Percentiles rank a stretch among this genome's conserved stretches.
Evolutionary conservation across 2,329 filamentous ascomycete species (phyloP).

Genomic region (Zelopaecilomyces penicillatus): DNA sequence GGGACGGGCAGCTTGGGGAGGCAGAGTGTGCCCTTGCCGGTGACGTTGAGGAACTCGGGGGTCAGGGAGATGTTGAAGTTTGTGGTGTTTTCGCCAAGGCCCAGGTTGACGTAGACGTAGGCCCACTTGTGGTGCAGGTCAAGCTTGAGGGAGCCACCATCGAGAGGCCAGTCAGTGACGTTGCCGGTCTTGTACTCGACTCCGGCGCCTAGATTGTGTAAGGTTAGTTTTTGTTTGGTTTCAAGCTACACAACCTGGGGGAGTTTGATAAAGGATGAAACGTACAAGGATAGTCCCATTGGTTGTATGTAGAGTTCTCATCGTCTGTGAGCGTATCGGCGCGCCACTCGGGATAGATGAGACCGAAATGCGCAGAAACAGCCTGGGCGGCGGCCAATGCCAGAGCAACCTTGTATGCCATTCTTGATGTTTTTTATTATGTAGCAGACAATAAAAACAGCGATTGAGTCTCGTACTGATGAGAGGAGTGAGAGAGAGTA

Average conservation of each 20-base stretch:
- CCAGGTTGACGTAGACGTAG: constrained; percentile 47
- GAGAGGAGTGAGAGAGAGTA: too few species aligned
- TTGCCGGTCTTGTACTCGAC: constrained; percentile 36
- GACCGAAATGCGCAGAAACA: constrained; percentile 39
- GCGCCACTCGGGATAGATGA: constrained; percentile 41
- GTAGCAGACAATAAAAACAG: constrained; percentile 3
- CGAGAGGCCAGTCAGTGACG: constrained; percentile 45
- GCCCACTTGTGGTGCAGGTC: constrained; percentile 44
- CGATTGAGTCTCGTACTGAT: constrained; percentile 1
- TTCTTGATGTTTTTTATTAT: background rate
- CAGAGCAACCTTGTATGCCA: constrained; percentile 19
- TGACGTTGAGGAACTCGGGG: constrained; percentile 49
- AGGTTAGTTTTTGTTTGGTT: background rate
- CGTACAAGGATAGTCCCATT: constrained; percentile 46
- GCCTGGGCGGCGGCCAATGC: constrained; percentile 27
- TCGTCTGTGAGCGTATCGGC: constrained; percentile 34
- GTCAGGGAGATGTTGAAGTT: constrained; percentile 64
- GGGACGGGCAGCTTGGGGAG: constrained; percentile 51
- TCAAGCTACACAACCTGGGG: background rate
- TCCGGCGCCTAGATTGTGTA: constrained; percentile 32
- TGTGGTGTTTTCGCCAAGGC: constrained; percentile 40
- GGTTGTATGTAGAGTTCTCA: constrained; percentile 32
- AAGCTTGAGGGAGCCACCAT: constrained; percentile 39
- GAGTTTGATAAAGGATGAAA: background rate
- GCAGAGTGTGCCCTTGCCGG: constrained; percentile 57